phyloP scores from a whole-genome alignment of 2,329 filamentous ascomycete genomes.

The Tricladium varicosporioides region DNA sequence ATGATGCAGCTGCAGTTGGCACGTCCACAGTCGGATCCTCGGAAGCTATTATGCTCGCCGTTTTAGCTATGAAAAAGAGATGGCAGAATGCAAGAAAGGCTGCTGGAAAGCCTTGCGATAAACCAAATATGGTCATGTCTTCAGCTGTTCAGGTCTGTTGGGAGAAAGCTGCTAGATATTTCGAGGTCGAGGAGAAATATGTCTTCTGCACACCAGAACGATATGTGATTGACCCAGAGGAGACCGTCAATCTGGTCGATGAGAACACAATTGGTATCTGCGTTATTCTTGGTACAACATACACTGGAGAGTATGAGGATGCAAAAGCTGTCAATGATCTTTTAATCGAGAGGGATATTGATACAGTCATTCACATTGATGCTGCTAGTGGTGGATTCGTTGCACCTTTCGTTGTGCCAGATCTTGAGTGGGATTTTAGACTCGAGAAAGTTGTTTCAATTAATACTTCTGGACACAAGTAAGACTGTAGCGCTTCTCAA shows the following conservation, averaged over 20 bases:
- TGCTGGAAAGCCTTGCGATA: constrained; percentile 75
- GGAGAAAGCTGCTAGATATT: constrained; percentile 89
- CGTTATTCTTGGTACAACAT: constrained; percentile 86
- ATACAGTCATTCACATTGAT: constrained; percentile 90
- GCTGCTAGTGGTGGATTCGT: constrained; percentile 92
- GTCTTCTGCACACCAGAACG: constrained; percentile 61
- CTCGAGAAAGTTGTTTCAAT: constrained; percentile 87
- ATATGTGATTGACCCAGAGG: constrained; percentile 61
- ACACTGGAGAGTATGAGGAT: constrained; percentile 95
- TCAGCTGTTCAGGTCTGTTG: constrained; percentile 95
- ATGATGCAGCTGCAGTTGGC: constrained; percentile 67
- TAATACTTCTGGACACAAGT: constrained; percentile 90
- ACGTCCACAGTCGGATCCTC: constrained; percentile 88
- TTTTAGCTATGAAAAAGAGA: constrained; percentile 90
- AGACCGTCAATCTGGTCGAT: constrained; percentile 59
- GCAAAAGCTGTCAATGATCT: constrained; percentile 90
- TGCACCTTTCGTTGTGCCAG: constrained; percentile 82
- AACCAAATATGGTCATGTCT: constrained; percentile 93
- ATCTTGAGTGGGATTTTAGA: constrained; percentile 88
- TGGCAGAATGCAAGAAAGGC: constrained; percentile 87
- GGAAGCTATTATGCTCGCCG: constrained; percentile 80
- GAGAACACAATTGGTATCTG: constrained; percentile 88
- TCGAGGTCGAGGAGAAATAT: constrained; percentile 88
- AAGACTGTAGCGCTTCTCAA: constrained; percentile 23
- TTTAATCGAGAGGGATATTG: constrained; percentile 69